Evolutionary conservation across 306 rosid genomes (phyloP), one percentile per base, ranked within the genome.

Genomic region (Sechiopsis laciniata): DNA sequence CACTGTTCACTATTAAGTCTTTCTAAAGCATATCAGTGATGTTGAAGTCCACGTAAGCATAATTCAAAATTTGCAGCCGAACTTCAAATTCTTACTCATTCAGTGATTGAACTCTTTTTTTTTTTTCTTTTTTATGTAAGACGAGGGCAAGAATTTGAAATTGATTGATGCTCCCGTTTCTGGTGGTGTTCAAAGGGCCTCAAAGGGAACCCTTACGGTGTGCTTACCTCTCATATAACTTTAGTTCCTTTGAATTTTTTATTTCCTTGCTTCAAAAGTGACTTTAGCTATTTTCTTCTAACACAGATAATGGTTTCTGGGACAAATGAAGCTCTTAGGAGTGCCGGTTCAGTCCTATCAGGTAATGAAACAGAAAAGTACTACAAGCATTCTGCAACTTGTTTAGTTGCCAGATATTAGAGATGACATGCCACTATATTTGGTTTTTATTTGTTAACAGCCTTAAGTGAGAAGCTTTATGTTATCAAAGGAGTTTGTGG

Each of bases 101-200:
- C 76, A 60, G 26, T 78, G 76, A 84, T 78, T 56, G 73, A 55
- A 75, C 72, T 67, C 42, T 46, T 21, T 76, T 64, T 57, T 78
- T 80, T 67, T 79, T 48, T 65, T 26, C 2, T 26, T 26, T 26
- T 26, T 26, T 26, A 77, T 83, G 73, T 56, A 85, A 93, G 97
- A 83, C 80, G 91, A 88, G 78, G 89, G 83, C 66, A 93, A 83
- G 79, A 82, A 82, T 82, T 82, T 93, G 84, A 93, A 90, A 84
- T 81, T 93, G 87, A 93, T 93, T 80, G 98, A 93, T 82, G 98
- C 98, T 75, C 98, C 98, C 46, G 96, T 93, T 77, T 93, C 97
- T 78, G 98, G 98, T 60, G 98, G 98, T 76, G 96, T 90, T 80
- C 75, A 51, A 79, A 90, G 88, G 77, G 98, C 98, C 59, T 79